A percentile compares a stretch with the other conserved stretches of the same genome.
Evolutionary conservation across 495 filamentous ascomycete genomes (phyloP).

Genomic region (Thermochaetoides thermophila): DNA sequence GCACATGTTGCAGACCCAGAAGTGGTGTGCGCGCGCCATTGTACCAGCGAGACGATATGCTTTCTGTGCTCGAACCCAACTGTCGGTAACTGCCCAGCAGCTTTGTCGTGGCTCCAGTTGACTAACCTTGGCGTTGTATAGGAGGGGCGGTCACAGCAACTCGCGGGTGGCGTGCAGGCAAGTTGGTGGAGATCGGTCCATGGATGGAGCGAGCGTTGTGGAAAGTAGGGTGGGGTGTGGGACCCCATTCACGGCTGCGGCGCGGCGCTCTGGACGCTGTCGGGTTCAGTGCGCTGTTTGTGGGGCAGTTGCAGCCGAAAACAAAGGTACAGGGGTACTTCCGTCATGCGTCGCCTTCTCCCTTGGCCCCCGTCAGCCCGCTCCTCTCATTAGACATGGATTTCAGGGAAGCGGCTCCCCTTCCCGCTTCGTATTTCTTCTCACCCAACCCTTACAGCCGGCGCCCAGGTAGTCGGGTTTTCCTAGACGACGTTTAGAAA

Average conservation of each 20-base stretch:
- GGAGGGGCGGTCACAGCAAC: not conserved
- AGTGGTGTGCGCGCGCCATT: no score
- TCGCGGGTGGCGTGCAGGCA: no score
- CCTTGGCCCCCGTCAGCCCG: conserved; percentile 2
- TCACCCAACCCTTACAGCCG: conserved; percentile 3
- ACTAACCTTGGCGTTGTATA: conserved; percentile 3
- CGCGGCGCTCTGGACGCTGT: no score
- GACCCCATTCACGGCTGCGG: no score
- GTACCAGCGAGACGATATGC: not conserved
- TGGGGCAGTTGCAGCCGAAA: conserved; percentile 1
- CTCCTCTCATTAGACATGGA: conserved; percentile 8
- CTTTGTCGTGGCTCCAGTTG: conserved; percentile 10
- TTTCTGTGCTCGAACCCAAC: not conserved
- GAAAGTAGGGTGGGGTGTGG: conserved; percentile 1
- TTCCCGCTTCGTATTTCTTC: conserved; percentile 16
- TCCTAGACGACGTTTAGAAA: conserved; percentile 1
- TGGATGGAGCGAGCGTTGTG: no score
- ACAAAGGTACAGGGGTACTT: conserved; percentile 1
- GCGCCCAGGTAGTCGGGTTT: not conserved
- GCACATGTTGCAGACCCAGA: no score
- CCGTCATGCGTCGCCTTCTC: not conserved
- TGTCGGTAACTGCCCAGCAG: not conserved
- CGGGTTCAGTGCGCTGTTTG: conserved; percentile 1
- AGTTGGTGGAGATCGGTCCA: no score
- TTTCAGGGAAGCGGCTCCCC: conserved; percentile 9